phyloP scores from a whole-genome alignment of 2,329 filamentous ascomycete genomes.

The Fusarium annulatum region DNA sequence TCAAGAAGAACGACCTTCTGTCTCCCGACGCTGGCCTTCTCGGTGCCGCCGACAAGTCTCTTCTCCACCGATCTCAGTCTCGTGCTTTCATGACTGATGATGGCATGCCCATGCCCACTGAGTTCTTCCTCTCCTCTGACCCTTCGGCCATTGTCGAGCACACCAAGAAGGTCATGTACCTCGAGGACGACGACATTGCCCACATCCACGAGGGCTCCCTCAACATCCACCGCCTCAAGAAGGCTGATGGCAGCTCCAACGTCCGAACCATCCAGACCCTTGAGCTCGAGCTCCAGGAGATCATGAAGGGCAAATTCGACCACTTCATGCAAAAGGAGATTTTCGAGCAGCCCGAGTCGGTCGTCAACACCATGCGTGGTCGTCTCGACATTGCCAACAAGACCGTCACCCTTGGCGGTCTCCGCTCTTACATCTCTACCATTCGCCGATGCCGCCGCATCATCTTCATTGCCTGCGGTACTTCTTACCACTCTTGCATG shows the following conservation, averaged over 20 bases:
- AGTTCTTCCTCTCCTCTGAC: conserved; percentile 99
- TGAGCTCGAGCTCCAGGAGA: conserved; percentile 98
- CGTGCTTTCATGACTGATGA: conserved; percentile 99
- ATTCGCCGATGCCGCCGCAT: conserved; percentile 97
- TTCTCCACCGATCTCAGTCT: conserved; percentile 97
- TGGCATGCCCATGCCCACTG: conserved; percentile 95
- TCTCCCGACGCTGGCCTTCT: conserved; percentile 73
- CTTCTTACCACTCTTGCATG: conserved; percentile 99
- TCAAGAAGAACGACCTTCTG: conserved; percentile 88
- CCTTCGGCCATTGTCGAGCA: conserved; percentile 98
- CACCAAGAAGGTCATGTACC: conserved; percentile 99
- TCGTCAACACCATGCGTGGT: conserved; percentile 99
- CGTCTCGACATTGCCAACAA: conserved; percentile 94
- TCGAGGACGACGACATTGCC: conserved; percentile 99
- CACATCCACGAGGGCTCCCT: conserved; percentile 99
- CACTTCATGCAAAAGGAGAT: conserved; percentile 99
- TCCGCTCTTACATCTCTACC: conserved; percentile 95
- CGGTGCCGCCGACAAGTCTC: conserved; percentile 94
- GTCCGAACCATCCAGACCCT: conserved; percentile 98
- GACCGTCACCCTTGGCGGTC: conserved; percentile 92
- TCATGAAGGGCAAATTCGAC: conserved; percentile 99
- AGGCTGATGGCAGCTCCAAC: conserved; percentile 96
- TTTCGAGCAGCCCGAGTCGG: conserved; percentile 99
- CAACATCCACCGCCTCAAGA: conserved; percentile 98
- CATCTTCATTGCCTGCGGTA: conserved; percentile 99